Evolutionary conservation across 2,329 filamentous ascomycete species (phyloP), one percentile per base, ranked within the genome.

Genomic region (Mycosphaerelloides madeirae): DNA sequence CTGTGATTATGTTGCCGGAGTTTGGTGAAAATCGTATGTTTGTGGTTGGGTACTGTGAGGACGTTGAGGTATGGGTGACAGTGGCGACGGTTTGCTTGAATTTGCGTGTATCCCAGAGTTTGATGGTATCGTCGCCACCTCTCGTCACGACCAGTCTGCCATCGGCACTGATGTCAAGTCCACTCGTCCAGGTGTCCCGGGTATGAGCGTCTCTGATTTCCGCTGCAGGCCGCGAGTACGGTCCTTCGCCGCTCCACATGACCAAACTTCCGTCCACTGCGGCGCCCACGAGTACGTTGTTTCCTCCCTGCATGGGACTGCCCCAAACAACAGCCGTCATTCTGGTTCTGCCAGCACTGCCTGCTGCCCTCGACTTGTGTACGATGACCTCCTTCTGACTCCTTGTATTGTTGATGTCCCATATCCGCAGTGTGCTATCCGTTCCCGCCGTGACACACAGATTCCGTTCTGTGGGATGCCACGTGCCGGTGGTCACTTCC

Each of bases 311-410:
- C 14, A 78, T 72, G 0, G 85, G 80, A 7, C 77, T 79, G 11
- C 84, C 87, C 91, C 93, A 98, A 4, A 83, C 83, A 15, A 97
- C 85, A 19, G 89, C 83, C 5, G 91, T 97, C 84, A 98, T 95
- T 62, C 91, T 83, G 28, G 88, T 93, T 61, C 93, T 82, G 11
- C 93, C 93, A 19, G 89, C 93, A 34, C 85, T 85, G 0, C 91
- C 93, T 7, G 85, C 80, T n/a, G 84, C 84, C 61, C 81, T 87
- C 7, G 91, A 96, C 67, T 97, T 97, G 73, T 96, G 90, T 15
- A 96, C 90, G 50, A 98, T 85, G 12, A 98, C 85, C 38, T 96
- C 87, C 65, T 88, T 94, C 65, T 98, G 93, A 43, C 82, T 81
- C 52, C 90, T 81, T 59, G 89, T 87, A 57, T 91, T 84, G 67